Evolutionary conservation across 2,329 filamentous ascomycete species (phyloP).

Genomic region (Trichoderma harzianum): DNA sequence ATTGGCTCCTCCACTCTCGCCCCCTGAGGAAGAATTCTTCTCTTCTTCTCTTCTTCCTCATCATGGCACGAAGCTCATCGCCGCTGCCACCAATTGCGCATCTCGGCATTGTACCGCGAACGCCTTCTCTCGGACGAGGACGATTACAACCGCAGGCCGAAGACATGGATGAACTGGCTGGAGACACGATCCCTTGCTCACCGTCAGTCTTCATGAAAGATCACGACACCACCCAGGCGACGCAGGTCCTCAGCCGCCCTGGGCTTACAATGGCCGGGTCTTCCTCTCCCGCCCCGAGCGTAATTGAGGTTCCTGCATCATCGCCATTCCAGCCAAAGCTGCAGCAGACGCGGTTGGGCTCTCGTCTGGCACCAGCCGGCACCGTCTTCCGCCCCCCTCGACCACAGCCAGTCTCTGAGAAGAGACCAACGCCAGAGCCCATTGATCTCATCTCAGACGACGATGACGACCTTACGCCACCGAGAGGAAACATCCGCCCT

Average conservation of each 20-base stretch:
- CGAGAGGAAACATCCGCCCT: slow-evolving; percentile 60
- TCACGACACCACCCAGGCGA: slow-evolving; percentile 41
- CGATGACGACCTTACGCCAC: slow-evolving; percentile 47
- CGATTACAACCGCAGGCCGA: slow-evolving; percentile 24
- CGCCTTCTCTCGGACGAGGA: slow-evolving; percentile 25
- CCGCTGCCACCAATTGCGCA: slow-evolving; percentile 33
- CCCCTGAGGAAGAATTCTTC: slow-evolving; percentile 4
- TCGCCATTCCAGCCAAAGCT: slow-evolving; percentile 61
- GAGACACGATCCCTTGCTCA: slow-evolving; percentile 46
- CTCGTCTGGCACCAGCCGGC: slow-evolving; percentile 70
- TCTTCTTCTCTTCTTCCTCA: slow-evolving; percentile 16
- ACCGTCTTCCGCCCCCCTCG: slow-evolving; percentile 61
- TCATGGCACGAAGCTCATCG: slow-evolving; percentile 32
- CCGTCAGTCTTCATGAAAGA: slow-evolving; percentile 36
- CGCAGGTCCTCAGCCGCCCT: slow-evolving; percentile 44
- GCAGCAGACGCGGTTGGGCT: slow-evolving; percentile 39
- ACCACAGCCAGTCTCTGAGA: slow-evolving; percentile 27
- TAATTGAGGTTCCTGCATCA: slow-evolving; percentile 82
- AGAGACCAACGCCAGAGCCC: slow-evolving; percentile 38
- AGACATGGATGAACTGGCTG: slow-evolving; percentile 44
- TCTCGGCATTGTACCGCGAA: slow-evolving; percentile 28
- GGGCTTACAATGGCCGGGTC: slow-evolving; percentile 33
- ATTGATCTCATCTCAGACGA: slow-evolving; percentile 52
- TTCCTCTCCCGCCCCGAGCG: slow-evolving; percentile 43
- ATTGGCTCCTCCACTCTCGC: slow-evolving; percentile 3